These are phyloP conservation scores for Pseudopyrenochaeta lycopersici DNA, from an alignment of 2,329 filamentous ascomycete genomes.

Conservation along the genomic window DNA sequence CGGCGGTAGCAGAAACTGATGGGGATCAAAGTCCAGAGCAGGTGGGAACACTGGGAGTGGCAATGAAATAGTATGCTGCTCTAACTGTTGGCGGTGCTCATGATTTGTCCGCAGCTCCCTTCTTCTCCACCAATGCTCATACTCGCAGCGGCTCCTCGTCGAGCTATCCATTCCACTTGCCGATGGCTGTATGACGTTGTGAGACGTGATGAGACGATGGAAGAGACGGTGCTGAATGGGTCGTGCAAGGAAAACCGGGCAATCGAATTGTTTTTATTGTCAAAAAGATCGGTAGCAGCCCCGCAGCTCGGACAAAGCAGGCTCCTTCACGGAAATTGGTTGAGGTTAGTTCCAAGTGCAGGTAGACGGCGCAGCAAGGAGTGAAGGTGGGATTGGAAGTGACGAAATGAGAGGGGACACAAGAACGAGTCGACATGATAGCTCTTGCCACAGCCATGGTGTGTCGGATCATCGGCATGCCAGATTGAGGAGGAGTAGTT, in stretches of 20 bases:
- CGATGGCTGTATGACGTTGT: conserved; percentile 25
- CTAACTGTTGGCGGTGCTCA: conserved; percentile 5
- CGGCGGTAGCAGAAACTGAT: conserved; percentile 10
- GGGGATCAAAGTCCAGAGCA: conserved; percentile 17
- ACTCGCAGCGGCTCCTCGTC: conserved; percentile 8
- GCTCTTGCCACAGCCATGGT: conserved; percentile 20
- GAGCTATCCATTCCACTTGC: conserved; percentile 10
- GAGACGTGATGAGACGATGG: conserved; percentile 15
- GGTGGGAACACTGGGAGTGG: conserved; percentile 12
- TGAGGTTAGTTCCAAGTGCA: conserved; percentile 18
- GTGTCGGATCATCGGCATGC: conserved; percentile 24
- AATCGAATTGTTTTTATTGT: conserved; percentile 25
- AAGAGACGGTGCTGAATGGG: conserved; percentile 13
- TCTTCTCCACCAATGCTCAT: conserved; percentile 20
- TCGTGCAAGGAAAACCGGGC: conserved; percentile 19
- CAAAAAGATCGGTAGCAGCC: conserved; percentile 2
- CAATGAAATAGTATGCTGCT: background rate
- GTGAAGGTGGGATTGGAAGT: conserved; percentile 21
- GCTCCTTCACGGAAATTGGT: conserved; percentile 11
- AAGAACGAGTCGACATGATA: conserved; percentile 31
- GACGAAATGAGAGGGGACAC: conserved; percentile 34
- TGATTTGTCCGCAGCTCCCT: conserved; percentile 5
- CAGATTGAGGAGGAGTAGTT: conserved; percentile 19
- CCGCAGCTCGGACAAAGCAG: conserved; percentile 12
- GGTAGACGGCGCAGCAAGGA: conserved; percentile 27